Base-by-base conservation (phyloP, 192 early-diverging fungal species). In the Chytriomyces confervae region DNA sequence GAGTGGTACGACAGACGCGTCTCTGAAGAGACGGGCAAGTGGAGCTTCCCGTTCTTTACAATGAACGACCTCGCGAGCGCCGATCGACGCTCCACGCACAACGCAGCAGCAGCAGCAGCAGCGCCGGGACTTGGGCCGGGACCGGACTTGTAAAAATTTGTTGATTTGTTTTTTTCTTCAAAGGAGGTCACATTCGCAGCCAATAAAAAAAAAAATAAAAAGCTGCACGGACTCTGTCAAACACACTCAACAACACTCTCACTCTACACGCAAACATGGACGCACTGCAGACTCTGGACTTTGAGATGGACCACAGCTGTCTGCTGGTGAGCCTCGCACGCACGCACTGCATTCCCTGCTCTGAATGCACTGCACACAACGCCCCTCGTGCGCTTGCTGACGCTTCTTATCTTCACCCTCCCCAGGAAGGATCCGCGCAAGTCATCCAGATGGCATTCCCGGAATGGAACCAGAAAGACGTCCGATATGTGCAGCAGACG, bases 1-100 rank as follows among this genome's bases (percentile, higher is more conserved):
- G 84, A 89, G 20, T 87, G 83, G 83, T 89, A 87, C 53, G 85
- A 89, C 66, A 64, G 63, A 61, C 67, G 87, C 7, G 87, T 89
- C 1, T 72, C 85, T 43, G 81, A 74, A 10, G 81, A 80, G 24
- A 77, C 80, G 62, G 50, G 24, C 49, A 10, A 66, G 36, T 53
- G 65, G 53, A 61, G 61, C 29, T 74, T 78, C 47, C 66, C 75
- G 45, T 73, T 73, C 24, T 48, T 73, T 53, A 63, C 72, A 8
- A 73, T 61, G 57, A 61, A 73, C 24, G 72, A 73, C 29, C 51
- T 62, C 16, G 48, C 67, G 11, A 48, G 18, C 24, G 24, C 24
- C 24, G 24, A 27, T 27, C 24, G 24, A 27, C 0, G 24, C 0
- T 27, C 24, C 24, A 27, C 24, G 24, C 24, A 27, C 24, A 27